Base-by-base conservation (phyloP, 2,329 filamentous ascomycete species). In the Ophiostoma fasciatum region DNA sequence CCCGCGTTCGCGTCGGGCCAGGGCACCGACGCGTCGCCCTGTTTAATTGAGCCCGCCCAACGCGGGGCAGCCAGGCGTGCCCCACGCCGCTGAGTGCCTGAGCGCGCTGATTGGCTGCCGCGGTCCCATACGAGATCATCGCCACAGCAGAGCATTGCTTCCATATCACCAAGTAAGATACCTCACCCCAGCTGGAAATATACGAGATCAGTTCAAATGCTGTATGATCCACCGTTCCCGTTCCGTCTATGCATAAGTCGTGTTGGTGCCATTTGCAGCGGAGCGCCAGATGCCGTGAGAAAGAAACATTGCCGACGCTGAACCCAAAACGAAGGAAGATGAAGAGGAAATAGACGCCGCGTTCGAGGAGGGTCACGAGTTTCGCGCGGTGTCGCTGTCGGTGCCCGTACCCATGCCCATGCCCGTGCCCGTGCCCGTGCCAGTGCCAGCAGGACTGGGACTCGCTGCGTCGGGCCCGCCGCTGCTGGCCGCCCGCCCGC, bases 11-110 rank as follows among this genome's bases (percentile, higher is more conserved):
- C 43, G 43, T 42, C 34, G 35, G 32, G 26, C 28, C 19, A 18
- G 32, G 27, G 20, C 19, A 26, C 14, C 29, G 43, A 46, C 45
- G 45, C 45, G 45, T 45, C 42, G 29, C 33, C 7, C 18, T 15
- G 37, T 42, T 45, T 46, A 45, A 46, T 46, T 42, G 45, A 45
- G 21, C 33, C 31, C 33, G 30, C 14, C 22, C 36, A 21, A 35
- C 44, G 44, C 40, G 44, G 44, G 40, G 37, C 42, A 31, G 22
- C 13, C 33, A 13, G 21, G n/a, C 15, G 25, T 38, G 33, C 30
- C 31, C 31, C 39, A 41, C 39, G 35, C 23, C 7, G 4, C 15
- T 14, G 34, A 18, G n/a, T n/a, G n/a, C 30, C 25, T 39, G 36
- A 32, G 13, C 23, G 11, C 21, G n/a, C 18, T 30, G 26, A 35